A percentile compares a stretch with the other conserved stretches of the same genome.
These are phyloP conservation scores for Flagelloscypha sp. DNA, from an alignment of 768 basidiomycete species.

Conservation along the genomic window DNA sequence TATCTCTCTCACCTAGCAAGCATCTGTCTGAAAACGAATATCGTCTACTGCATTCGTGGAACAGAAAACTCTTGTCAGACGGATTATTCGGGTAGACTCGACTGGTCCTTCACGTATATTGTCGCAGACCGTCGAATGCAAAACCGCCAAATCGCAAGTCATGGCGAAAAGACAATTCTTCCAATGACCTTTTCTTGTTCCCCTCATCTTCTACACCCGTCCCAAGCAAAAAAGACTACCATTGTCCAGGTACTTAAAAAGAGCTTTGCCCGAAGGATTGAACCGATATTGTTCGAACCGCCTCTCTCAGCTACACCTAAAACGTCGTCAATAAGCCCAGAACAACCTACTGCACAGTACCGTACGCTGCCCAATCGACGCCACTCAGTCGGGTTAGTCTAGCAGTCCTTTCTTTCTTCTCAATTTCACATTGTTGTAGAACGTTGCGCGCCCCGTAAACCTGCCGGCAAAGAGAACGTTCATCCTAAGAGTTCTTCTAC, in stretches of 20 bases:
- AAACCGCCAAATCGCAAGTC: constrained; percentile 35
- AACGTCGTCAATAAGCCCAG: constrained; percentile 1
- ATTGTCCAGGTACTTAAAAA: constrained; percentile 70
- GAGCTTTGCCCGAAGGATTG: constrained; percentile 54
- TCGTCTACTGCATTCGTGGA: constrained; percentile 69
- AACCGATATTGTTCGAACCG: constrained; percentile 52
- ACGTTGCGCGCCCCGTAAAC: not conserved
- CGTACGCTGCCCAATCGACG: too few species aligned
- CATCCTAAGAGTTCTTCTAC: not conserved
- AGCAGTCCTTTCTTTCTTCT: not conserved
- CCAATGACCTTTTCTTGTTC: constrained; percentile 73
- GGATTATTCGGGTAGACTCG: constrained; percentile 32
- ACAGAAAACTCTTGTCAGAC: constrained; percentile 34
- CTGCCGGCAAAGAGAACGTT: not conserved
- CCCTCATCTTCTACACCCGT: constrained; percentile 40
- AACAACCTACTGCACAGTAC: too few species aligned
- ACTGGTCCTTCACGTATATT: constrained; percentile 76
- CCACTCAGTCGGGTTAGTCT: too few species aligned
- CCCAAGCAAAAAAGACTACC: constrained; percentile 57
- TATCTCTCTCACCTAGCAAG: constrained; percentile 71
- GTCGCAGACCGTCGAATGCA: constrained; percentile 53
- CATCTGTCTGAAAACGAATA: constrained; percentile 58
- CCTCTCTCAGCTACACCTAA: constrained; percentile 17
- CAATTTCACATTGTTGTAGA: not conserved
- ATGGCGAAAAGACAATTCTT: constrained; percentile 65